Evolutionary conservation across 2,329 filamentous ascomycete genomes (phyloP).

Genomic region (Calonectria leucothoes): DNA sequence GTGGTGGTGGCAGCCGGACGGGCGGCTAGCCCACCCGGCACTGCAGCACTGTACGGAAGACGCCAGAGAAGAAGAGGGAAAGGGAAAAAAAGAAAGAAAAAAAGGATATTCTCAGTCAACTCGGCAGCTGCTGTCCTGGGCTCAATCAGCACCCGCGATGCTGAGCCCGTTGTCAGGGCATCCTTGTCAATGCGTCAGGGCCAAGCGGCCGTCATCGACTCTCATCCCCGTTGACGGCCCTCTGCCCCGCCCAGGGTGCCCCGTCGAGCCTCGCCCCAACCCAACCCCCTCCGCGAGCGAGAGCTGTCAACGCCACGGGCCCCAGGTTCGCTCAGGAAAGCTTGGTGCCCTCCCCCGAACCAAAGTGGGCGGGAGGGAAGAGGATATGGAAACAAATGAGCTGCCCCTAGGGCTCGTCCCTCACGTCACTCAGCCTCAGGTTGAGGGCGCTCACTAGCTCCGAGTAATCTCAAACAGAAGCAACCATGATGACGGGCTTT

Average conservation of each 20-base stretch:
- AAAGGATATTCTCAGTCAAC: not conserved
- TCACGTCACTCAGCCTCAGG: constrained; percentile 12
- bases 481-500: constrained; percentile 7
- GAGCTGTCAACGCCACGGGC: constrained; percentile 9
- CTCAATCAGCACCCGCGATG: not conserved
- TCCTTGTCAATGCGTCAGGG: constrained; percentile 3
- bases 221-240: not conserved
- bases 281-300: not conserved
- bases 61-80: not conserved
- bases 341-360: not conserved
- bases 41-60: not conserved
- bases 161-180: constrained; percentile 7
- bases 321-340: constrained; percentile 3
- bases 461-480: constrained; percentile 9
- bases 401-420: not conserved
- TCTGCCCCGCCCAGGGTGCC: constrained; percentile 7
- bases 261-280: constrained; percentile 10
- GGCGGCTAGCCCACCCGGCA: not conserved
- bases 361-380: not conserved
- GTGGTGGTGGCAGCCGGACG: not conserved
- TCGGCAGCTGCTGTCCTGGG: not conserved
- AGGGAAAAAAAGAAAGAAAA: too few species aligned
- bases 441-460: not conserved
- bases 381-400: constrained; percentile 10
- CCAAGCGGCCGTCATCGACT: constrained; percentile 7